Conservation (phyloP, 768 basidiomycete genomes). For the Suillus brevipes region DNA sequence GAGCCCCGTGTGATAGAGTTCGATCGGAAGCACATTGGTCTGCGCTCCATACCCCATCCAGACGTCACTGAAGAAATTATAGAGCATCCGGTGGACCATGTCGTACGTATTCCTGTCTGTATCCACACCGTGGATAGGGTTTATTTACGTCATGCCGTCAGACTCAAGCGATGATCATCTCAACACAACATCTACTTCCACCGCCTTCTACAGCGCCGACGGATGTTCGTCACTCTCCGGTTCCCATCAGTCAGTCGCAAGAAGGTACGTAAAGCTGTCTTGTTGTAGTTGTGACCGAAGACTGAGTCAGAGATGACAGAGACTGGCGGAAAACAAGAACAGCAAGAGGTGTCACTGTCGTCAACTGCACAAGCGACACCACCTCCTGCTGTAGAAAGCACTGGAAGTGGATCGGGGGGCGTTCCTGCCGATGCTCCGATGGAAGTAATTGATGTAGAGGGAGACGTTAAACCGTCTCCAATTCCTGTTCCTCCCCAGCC, state of each 20-base stretch:
- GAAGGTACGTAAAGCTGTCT: conserved; percentile 21
- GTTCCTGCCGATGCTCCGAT: conserved; percentile 35
- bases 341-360: conserved; percentile 35
- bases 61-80: conserved; percentile 79
- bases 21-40: conserved; percentile 63
- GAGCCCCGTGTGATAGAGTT: conserved; percentile 94
- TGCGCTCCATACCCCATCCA: conserved; percentile 48
- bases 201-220: conserved; percentile 25
- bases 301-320: conserved; percentile 23
- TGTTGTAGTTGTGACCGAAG: background rate
- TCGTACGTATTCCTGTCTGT: conserved; percentile 38
- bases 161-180: conserved; percentile 91
- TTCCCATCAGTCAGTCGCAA: conserved; percentile 25
- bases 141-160: conserved; percentile 31
- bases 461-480: conserved; percentile 38
- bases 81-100: conserved; percentile 51
- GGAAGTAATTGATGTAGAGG: conserved; percentile 52
- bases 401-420: conserved; percentile 15
- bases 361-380: conserved; percentile 34
- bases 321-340: conserved; percentile 33
- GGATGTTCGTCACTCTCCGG: conserved; percentile 28
- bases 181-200: conserved; percentile 76
- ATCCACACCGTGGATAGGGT: background rate
- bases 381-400: conserved; percentile 20
- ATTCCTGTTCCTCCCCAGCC: conserved; percentile 29